Base-by-base conservation (phyloP, 2,329 filamentous ascomycete genomes). In the Cladophialophora yegresii region DNA sequence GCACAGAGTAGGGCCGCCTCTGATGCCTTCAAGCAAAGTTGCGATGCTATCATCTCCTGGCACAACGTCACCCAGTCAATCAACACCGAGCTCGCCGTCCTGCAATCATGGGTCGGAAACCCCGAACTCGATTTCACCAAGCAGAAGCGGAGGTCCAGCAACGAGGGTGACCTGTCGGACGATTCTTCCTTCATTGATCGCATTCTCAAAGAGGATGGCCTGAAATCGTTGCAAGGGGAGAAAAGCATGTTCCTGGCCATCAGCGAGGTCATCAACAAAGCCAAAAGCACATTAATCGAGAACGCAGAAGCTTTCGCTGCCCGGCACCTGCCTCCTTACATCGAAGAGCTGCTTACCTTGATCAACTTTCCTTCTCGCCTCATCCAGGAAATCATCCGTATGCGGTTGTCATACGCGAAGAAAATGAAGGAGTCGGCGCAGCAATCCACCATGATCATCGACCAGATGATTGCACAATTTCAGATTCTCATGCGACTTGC, bases 401-500 rank as follows among this genome's bases (percentile, higher is more conserved):
- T 96, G 71, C 89, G 95, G 64, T 83, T 98, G 30, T 91, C 89
- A 9, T 98, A 97, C 76, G 93, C 93, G 20, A 92, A 89, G 79
- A 93, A 92, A 76, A 96, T 97, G 87, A 96, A 93, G 78, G 93
- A 98, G 73, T 92, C 92, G 9, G 89, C 92, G 1, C 91, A 95
- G 78, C 91, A 96, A 75, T 96, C 93, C 69, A 84, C 91, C 28
- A 89, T 99, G 80, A 92, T 99, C 84, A 91, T 96, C 66, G 93
- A 98, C 74, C 93, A 98, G 78, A 96, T 98, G 91, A 97, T 99
- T 68, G 84, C 90, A 0, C 95, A 99, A 74, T 98, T 99, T 72
- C 93, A 96, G 77, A 91, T 97, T 51, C 81, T 98, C 61, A 86
- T 99, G 68, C 92, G 91, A 73, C 87, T 98, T 69, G 93, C 95